These are phyloP conservation scores for Trichomonascus vanleenenianus DNA, from an alignment of 805 yeast genomes.

Conservation along the genomic window DNA sequence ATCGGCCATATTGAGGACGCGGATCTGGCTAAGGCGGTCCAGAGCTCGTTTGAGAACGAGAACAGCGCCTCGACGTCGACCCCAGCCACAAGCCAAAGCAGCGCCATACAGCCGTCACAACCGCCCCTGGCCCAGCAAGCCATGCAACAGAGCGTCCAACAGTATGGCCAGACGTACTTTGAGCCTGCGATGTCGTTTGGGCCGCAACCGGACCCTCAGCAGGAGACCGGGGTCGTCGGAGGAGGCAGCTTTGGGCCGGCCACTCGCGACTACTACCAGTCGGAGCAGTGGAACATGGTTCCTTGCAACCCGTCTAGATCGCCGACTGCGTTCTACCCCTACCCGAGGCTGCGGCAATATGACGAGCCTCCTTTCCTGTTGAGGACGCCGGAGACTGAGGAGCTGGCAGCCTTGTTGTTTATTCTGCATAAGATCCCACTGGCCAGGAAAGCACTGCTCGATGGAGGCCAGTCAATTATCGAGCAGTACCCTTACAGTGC, in stretches of 20 bases:
- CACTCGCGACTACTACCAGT: slow-evolving; percentile 17
- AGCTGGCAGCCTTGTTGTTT: slow-evolving; percentile 22
- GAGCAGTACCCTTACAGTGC: slow-evolving; percentile 20
- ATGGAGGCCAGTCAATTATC: slow-evolving; percentile 2
- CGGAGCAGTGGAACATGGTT: slow-evolving; percentile 20
- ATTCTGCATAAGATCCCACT: slow-evolving; percentile 26
- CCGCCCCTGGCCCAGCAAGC: not conserved
- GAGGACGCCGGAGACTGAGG: slow-evolving; percentile 12
- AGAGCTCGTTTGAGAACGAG: not conserved
- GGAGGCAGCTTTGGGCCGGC: slow-evolving; percentile 18
- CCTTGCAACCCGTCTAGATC: slow-evolving; percentile 5
- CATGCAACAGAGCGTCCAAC: not conserved
- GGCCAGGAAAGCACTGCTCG: slow-evolving; percentile 23
- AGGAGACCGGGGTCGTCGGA: not conserved
- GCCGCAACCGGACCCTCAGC: not conserved
- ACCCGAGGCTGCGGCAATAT: slow-evolving; percentile 1
- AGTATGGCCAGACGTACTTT: not conserved
- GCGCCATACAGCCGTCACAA: not conserved
- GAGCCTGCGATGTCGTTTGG: not conserved
- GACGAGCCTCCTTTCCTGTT: slow-evolving; percentile 17
- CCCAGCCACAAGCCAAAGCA: not conserved
- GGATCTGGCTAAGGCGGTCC: not conserved
- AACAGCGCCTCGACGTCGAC: not conserved
- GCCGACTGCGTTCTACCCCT: not conserved
- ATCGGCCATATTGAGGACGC: not conserved